A percentile compares a stretch with the other conserved stretches of the same genome.
These are phyloP conservation scores for Backusella sp. DNA, from an alignment of 192 early-diverging fungal species.

Conservation along the genomic window DNA sequence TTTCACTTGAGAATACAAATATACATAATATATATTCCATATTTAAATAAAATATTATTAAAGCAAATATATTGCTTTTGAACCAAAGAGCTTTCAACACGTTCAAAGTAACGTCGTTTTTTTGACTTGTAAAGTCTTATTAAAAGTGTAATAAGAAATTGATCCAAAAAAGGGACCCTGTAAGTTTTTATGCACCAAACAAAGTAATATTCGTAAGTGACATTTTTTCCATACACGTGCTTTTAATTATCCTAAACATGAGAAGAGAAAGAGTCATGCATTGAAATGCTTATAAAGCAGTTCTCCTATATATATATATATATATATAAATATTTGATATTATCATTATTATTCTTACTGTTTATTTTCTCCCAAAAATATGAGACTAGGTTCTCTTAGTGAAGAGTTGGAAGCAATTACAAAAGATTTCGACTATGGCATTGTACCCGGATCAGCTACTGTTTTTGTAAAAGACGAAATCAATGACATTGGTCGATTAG, in stretches of 20 bases:
- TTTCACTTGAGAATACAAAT: not conserved
- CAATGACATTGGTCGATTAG: conserved; percentile 16
- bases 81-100: not conserved
- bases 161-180: not conserved
- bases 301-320: not conserved
- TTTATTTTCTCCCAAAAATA: not conserved
- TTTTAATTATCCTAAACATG: too few species aligned
- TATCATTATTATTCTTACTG: too few species aligned
- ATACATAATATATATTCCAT: not conserved
- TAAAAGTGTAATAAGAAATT: too few species aligned
- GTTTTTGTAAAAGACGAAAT: conserved; percentile 25
- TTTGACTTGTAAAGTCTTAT: not conserved
- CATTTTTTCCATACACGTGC: too few species aligned
- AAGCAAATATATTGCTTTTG: not conserved
- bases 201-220: too few species aligned
- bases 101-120: not conserved
- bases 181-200: not conserved
- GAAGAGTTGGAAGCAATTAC: conserved; percentile 23
- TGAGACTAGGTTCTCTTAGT: conserved; percentile 1
- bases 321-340: not conserved
- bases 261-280: too few species aligned
- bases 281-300: too few species aligned
- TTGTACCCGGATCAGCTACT: conserved; percentile 26
- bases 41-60: not conserved
- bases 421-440: conserved; percentile 28